Base-by-base conservation (phyloP, 108 stramenopile genomes). In the Mayamaea pseudoterrestris region DNA sequence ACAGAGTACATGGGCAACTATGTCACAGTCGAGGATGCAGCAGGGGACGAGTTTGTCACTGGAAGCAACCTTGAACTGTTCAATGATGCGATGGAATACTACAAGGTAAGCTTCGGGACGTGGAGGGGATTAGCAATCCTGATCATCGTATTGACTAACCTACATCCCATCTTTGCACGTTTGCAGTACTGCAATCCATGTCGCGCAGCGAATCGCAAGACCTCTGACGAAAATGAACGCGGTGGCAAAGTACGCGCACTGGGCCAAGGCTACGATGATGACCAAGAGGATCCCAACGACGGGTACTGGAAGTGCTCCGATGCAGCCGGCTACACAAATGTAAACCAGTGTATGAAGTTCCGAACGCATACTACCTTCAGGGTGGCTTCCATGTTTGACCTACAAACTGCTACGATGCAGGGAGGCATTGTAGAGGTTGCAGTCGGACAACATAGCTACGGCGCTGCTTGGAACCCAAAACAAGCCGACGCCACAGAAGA, bases 271-370 rank as follows among this genome's bases (percentile, higher is more conserved):
- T 34, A 50, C 40, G 42, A 42, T 23, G 34, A 63, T 28, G 43
- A 58, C 34, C 41, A 50, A 21, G 30, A 57, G 17, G 44, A 55
- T 22, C 8, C 24, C 9, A 24, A 48, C 23, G 27, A 35, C 17
- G 35, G 12, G 1, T 29, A 26, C 23, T 76, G 65, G 43, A 42
- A 63, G 13, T 76, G 75, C 55, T 58, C 71, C 34, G 75, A 76
- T 35, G 70, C 65, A 24, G 75, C 75, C 12, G 75, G 63, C 16
- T 76, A 76, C 53, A 67, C 60, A 41, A 69, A 64, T 36, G 67
- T 69, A n/a, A 74, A 69, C 55, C 73, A 77, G 43, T 77, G 76
- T 48, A 66, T 66, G 64, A 77, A 77, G 35, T 73, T 77, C 43
- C 36, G 55, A 27, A 54, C 71, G 8, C 64, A 72, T 40, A 60